A percentile compares a stretch with the other conserved stretches of the same genome.
phyloP scores from a whole-genome alignment of 2,329 filamentous ascomycete species.

The Coniochaeta sp. region DNA sequence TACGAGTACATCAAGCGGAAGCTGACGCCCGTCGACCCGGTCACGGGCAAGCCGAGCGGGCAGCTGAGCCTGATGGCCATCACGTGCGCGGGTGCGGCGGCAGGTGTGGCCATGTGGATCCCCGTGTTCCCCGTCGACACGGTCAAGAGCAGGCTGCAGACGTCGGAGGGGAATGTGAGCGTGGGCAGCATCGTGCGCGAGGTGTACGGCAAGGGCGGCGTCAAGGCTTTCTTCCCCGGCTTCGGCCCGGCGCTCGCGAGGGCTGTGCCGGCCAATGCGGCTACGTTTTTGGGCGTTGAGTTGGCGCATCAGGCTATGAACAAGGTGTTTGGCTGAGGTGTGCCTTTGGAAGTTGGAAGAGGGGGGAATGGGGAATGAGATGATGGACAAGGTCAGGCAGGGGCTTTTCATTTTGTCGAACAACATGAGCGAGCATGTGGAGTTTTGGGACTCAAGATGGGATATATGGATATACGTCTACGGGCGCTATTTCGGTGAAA shows the following conservation, averaged over 20 bases:
- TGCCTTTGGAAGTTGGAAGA: neutral
- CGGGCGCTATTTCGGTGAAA: neutral
- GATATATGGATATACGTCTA: neutral
- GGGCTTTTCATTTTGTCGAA: neutral
- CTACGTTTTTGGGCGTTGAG: conserved; percentile 85
- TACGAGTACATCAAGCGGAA: conserved; percentile 92
- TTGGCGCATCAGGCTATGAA: conserved; percentile 77
- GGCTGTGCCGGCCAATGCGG: conserved; percentile 92
- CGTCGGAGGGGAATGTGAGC: conserved; percentile 75
- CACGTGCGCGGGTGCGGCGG: conserved; percentile 78
- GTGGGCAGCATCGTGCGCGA: conserved; percentile 72
- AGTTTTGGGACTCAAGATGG: neutral
- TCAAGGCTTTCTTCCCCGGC: conserved; percentile 94
- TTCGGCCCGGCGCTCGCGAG: conserved; percentile 87
- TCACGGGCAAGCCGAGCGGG: conserved; percentile 63
- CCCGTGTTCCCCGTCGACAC: conserved; percentile 97
- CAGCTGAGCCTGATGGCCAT: conserved; percentile 76
- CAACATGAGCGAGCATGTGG: conserved; percentile 1
- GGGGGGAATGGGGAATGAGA: neutral
- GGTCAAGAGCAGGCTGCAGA: conserved; percentile 90
- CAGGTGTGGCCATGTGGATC: conserved; percentile 98
- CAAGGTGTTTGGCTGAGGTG: conserved; percentile 52
- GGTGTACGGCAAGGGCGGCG: conserved; percentile 75
- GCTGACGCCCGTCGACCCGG: conserved; percentile 74
- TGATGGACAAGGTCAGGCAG: no score